phyloP scores from a whole-genome alignment of 805 yeast genomes.

The Ogataea neopini region DNA sequence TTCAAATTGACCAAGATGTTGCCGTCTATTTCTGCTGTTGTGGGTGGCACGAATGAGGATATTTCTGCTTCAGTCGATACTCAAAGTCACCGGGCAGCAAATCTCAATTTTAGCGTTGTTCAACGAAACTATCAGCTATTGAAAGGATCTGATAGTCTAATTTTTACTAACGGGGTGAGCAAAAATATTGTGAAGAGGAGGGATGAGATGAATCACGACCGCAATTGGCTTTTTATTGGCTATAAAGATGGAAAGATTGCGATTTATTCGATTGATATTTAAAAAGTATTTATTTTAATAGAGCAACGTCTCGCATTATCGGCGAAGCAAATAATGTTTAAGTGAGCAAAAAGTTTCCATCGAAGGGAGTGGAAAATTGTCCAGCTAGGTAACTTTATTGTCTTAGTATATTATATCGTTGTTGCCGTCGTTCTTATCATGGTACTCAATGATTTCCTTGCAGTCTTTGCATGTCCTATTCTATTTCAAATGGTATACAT shows the following conservation, averaged over 20 bases:
- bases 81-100: slow-evolving; percentile 23
- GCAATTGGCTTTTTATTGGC: slow-evolving; percentile 33
- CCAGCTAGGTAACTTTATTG: too few species aligned
- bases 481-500: too few species aligned
- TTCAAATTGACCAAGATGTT: slow-evolving; percentile 29
- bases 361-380: too few species aligned
- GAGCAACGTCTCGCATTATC: neutral
- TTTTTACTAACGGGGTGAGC: slow-evolving; percentile 33
- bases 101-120: slow-evolving; percentile 22
- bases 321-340: too few species aligned
- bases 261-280: slow-evolving; percentile 18
- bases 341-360: too few species aligned
- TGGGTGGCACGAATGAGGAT: slow-evolving; percentile 8
- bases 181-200: slow-evolving; percentile 35
- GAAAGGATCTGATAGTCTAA: slow-evolving; percentile 11
- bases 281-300: slow-evolving; percentile 1
- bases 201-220: slow-evolving; percentile 26
- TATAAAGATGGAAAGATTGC: slow-evolving; percentile 37
- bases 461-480: too few species aligned
- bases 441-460: too few species aligned
- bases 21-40: slow-evolving; percentile 28
- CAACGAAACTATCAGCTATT: slow-evolving; percentile 23
- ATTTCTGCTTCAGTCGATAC: slow-evolving; percentile 16
- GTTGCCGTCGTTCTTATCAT: too few species aligned
- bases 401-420: too few species aligned